phyloP scores from a whole-genome alignment of 768 basidiomycete species.

The Brasilioporus rufonigricans region DNA sequence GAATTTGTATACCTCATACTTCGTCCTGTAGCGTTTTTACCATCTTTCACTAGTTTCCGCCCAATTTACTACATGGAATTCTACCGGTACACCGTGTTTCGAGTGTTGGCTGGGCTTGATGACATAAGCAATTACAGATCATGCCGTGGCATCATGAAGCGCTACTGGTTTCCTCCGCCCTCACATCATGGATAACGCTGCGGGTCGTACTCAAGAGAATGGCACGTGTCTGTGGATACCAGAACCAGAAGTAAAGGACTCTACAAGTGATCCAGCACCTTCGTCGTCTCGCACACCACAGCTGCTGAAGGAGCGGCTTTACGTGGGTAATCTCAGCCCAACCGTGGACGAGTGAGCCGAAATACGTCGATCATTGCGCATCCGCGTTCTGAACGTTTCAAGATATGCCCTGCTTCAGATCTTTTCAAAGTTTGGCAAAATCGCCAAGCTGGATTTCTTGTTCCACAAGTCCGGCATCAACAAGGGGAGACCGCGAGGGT shows the following conservation, averaged over 20 bases:
- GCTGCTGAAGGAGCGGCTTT: constrained; percentile 70
- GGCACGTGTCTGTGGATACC: constrained; percentile 33
- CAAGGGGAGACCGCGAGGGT: constrained; percentile 93
- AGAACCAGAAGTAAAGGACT: constrained; percentile 21
- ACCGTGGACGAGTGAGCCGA: constrained; percentile 78
- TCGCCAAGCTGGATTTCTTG: constrained; percentile 89
- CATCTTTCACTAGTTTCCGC: too few species aligned
- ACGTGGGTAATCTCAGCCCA: constrained; percentile 85
- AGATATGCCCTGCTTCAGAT: constrained; percentile 88
- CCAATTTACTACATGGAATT: too few species aligned
- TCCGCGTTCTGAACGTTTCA: constrained; percentile 14
- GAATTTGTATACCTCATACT: neutral
- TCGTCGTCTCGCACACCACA: constrained; percentile 27
- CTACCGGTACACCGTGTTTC: too few species aligned
- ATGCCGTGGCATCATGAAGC: neutral
- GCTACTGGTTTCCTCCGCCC: neutral
- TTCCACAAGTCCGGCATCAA: constrained; percentile 90
- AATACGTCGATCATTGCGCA: neutral
- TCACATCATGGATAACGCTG: constrained; percentile 15
- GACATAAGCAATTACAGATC: constrained; percentile 11
- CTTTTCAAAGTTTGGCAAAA: constrained; percentile 89
- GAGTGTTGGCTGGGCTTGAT: constrained; percentile 5
- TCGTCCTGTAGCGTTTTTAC: neutral
- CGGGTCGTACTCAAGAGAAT: constrained; percentile 3
- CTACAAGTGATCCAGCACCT: constrained; percentile 16